Evolutionary conservation across 306 rosid genomes (phyloP).

Genomic region (Styphnolobium japonicum): DNA sequence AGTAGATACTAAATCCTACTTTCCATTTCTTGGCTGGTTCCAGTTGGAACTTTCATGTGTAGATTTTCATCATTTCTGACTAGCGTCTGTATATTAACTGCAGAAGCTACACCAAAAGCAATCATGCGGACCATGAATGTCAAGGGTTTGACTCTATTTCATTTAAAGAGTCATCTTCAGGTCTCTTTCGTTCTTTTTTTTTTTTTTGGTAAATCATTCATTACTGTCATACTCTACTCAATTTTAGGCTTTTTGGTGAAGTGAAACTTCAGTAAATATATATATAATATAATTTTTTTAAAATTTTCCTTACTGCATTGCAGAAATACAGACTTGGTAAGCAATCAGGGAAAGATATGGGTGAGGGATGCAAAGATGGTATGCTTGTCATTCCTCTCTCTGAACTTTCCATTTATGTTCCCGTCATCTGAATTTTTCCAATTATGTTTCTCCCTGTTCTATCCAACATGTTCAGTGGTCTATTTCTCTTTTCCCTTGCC

Average conservation of each 20-base stretch:
- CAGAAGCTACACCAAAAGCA: conserved; percentile 99
- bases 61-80: conserved; percentile 12
- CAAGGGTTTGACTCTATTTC: conserved; percentile 96
- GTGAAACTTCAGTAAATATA: background rate
- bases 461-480: background rate
- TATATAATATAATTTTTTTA: background rate
- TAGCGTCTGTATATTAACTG: conserved; percentile 26
- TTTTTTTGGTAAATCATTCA: too few species aligned
- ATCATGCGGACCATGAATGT: conserved; percentile 98
- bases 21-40: background rate
- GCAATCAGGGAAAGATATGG: conserved; percentile 89
- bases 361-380: conserved; percentile 86
- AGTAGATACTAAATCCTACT: background rate
- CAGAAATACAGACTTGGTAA: conserved; percentile 96
- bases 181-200: conserved; percentile 26
- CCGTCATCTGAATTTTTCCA: background rate
- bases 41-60: conserved; percentile 1
- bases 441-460: background rate
- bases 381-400: conserved; percentile 13
- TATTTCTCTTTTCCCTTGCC: conserved; percentile 4
- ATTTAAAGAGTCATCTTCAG: conserved; percentile 98
- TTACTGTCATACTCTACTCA: background rate
- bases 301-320: conserved; percentile 24
- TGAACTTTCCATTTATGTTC: conserved; percentile 17
- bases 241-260: conserved; percentile 3